Evolutionary conservation across 2,329 filamentous ascomycete species (phyloP).

Genomic region (Hymenoscyphus occultus): DNA sequence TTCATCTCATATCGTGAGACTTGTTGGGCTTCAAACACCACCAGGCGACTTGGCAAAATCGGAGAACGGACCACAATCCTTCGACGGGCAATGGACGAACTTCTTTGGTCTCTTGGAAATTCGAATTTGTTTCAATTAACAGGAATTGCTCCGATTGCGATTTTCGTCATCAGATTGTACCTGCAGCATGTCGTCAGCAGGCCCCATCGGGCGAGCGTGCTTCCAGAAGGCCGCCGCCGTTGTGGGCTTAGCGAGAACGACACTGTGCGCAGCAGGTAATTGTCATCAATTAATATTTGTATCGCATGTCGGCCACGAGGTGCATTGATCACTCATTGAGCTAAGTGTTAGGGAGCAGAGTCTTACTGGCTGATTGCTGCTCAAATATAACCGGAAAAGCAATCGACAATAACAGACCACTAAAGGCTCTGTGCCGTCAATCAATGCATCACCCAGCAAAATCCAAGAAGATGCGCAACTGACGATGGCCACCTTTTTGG

Average conservation of each 20-base stretch:
- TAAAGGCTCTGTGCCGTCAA: background rate
- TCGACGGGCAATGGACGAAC: slow-evolving; percentile 17
- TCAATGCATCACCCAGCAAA: slow-evolving; percentile 2
- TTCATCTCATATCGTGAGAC: slow-evolving; percentile 33
- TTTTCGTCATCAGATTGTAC: slow-evolving; percentile 11
- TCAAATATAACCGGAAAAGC: background rate
- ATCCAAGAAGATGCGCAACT: slow-evolving; percentile 2
- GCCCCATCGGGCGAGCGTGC: background rate
- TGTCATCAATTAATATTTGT: too few relatives aligned
- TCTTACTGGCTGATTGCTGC: background rate
- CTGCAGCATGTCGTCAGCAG: background rate
- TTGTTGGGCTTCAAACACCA: slow-evolving; percentile 28
- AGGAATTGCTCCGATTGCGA: background rate
- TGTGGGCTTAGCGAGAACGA: background rate
- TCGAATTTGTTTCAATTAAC: slow-evolving; percentile 9
- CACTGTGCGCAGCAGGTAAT: too few relatives aligned
- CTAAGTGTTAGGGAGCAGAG: background rate
- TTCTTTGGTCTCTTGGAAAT: slow-evolving; percentile 7
- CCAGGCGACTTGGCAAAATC: slow-evolving; percentile 16
- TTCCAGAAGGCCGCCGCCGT: background rate
- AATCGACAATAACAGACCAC: background rate
- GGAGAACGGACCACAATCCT: slow-evolving; percentile 11
- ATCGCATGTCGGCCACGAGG: too few relatives aligned
- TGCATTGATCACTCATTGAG: too few relatives aligned
- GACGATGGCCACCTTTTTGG: background rate